Base-by-base conservation (phyloP, 1,139 yeast species). In the Keqinozyma sinolaborantium region DNA sequence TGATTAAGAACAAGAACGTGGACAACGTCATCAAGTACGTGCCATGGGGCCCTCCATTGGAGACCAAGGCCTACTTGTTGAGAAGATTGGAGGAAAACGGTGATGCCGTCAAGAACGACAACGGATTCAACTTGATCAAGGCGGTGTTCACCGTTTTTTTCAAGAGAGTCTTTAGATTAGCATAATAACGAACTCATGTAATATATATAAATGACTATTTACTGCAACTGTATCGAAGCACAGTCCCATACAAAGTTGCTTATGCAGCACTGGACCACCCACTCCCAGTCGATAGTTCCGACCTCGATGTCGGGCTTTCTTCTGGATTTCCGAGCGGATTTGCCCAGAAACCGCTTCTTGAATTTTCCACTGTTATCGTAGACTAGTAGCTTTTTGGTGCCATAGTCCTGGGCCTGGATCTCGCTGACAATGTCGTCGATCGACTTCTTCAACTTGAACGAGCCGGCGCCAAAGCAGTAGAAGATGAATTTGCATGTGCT, bases 41-140 rank as follows among this genome's bases (percentile, higher is more conserved):
- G 42, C 95, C 97, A 12, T 92, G 97, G 97, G 97, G 97, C 7
- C 97, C 97, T 24, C 95, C 95, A 36, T 64, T 78, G 45, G 97
- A 92, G 62, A 88, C 97, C 36, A 87, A 86, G 64, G 95, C 87
- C 47, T 92, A 92, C 56, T 66, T 92, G 45, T 69, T 83, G 42
- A 82, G 98, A 69, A 77, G 98, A 62, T 70, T 92, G 44, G 97
- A 90, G 62, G 98, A 92, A 64, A 92, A 92, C 51, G 96, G 96
- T 20, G 97, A 90, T 59, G 95, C 97, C 10, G 95, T 88, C 6
- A 81, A 94, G 64, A 70, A 71, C 35, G 95, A 85, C 56, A 87
- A 86, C 41, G 97, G 97, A 24, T 79, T 83, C 75, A 82, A 82
- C 26, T 70, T 84, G 50, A 70, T 83, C 30, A 76, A 70, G 50